phyloP scores from a whole-genome alignment of 2,329 filamentous ascomycete genomes.

The Arthrobotrys entomopaga region DNA sequence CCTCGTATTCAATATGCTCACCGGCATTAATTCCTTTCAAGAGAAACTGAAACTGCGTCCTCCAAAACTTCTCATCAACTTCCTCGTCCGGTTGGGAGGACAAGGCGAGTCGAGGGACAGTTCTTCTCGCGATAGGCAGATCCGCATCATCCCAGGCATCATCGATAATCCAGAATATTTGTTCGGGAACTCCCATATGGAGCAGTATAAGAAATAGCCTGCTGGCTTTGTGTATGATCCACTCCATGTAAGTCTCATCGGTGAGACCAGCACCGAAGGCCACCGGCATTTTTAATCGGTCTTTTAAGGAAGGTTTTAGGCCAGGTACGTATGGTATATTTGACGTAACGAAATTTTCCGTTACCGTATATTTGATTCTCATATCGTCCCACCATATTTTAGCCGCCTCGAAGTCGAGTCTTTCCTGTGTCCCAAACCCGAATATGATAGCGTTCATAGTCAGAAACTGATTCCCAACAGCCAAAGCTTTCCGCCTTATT shows the following conservation, averaged over 20 bases:
- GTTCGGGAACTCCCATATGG: conserved; percentile 75
- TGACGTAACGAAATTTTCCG: conserved; percentile 43
- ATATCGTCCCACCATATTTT: conserved; percentile 54
- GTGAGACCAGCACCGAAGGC: conserved; percentile 75
- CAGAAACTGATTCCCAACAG: conserved; percentile 48
- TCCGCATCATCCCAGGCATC: conserved; percentile 81
- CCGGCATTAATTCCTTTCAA: conserved; percentile 71
- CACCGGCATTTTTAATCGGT: conserved; percentile 71
- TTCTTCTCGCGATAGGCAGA: conserved; percentile 74
- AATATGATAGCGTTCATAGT: conserved; percentile 53
- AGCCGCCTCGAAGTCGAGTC: conserved; percentile 47
- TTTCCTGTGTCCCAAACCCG: conserved; percentile 51
- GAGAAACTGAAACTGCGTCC: conserved; percentile 76
- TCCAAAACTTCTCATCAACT: conserved; percentile 69
- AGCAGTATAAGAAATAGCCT: conserved; percentile 76
- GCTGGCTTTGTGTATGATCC: conserved; percentile 76
- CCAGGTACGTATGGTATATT: conserved; percentile 53
- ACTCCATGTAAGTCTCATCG: conserved; percentile 80
- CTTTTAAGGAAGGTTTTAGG: conserved; percentile 45
- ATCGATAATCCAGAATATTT: conserved; percentile 79
- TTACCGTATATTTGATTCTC: conserved; percentile 51
- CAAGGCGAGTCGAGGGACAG: conserved; percentile 72
- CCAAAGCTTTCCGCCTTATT: conserved; percentile 32
- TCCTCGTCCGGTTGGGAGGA: conserved; percentile 73
- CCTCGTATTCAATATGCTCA: conserved; percentile 72